phyloP scores from a whole-genome alignment of 202 grass and related monocot species.

The Panicum virgatum region DNA sequence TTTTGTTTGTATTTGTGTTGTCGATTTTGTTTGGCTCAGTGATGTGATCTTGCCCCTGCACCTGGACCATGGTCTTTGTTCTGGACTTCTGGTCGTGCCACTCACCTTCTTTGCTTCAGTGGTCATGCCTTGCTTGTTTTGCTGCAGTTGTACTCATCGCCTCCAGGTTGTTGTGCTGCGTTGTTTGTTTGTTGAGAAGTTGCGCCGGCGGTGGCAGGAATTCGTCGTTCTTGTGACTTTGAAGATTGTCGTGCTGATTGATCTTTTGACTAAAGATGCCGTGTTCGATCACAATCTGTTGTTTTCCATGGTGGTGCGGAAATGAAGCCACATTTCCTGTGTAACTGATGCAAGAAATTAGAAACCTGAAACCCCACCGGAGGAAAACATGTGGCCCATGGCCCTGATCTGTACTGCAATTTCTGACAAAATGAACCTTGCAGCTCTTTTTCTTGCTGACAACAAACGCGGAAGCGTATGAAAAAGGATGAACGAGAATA shows the following conservation, averaged over 20 bases:
- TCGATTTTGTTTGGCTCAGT: conserved; percentile 36
- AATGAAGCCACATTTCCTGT: conserved; percentile 9
- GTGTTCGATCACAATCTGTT: not conserved
- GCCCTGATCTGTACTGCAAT: not conserved
- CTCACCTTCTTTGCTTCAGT: not conserved
- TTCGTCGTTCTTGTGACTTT: not conserved
- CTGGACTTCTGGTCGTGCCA: not conserved
- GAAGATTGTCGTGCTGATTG: not conserved
- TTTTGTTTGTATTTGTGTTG: conserved; percentile 38
- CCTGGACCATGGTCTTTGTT: conserved; percentile 10
- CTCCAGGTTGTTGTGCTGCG: not conserved
- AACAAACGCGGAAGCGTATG: not conserved
- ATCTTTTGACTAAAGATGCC: not conserved
- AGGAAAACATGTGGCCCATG: not conserved
- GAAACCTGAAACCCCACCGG: not conserved
- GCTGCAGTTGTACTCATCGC: not conserved
- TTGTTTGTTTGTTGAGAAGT: conserved; percentile 3
- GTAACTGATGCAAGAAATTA: not conserved
- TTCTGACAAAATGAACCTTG: not conserved
- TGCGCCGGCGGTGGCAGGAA: not conserved
- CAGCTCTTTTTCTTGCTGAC: not conserved
- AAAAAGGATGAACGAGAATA: not conserved
- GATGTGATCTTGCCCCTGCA: not conserved
- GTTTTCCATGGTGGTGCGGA: conserved; percentile 8
- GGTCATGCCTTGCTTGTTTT: not conserved